These are phyloP conservation scores for Garcia nutans DNA, from an alignment of 345 rosid species.

Conservation along the genomic window DNA sequence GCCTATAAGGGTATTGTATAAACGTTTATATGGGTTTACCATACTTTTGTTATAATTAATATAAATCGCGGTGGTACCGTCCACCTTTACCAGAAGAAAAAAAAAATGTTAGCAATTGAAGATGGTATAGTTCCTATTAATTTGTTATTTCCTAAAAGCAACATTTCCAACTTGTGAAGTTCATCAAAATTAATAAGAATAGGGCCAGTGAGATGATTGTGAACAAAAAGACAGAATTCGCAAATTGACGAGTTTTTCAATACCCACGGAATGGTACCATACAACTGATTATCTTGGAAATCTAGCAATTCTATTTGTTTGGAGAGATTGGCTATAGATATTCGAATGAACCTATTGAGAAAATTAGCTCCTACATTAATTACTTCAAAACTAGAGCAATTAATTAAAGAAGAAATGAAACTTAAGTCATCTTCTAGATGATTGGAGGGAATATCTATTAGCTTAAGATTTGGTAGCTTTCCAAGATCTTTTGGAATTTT, in stretches of 20 bases:
- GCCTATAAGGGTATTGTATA: too few relatives aligned
- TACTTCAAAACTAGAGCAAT: not conserved
- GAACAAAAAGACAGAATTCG: not conserved
- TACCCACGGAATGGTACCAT: slow-evolving; percentile 19
- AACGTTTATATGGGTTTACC: too few relatives aligned
- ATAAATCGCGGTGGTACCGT: too few relatives aligned
- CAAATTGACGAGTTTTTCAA: slow-evolving; percentile 21
- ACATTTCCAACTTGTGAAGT: slow-evolving; percentile 4
- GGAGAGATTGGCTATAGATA: slow-evolving; percentile 22
- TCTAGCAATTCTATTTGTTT: too few relatives aligned
- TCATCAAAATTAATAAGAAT: slow-evolving; percentile 12
- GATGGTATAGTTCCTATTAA: slow-evolving; percentile 27
- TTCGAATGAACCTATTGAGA: not conserved
- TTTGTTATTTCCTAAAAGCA: not conserved
- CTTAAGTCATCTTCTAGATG: slow-evolving; percentile 1
- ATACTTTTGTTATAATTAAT: too few relatives aligned
- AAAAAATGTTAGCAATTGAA: slow-evolving; percentile 23
- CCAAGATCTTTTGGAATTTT: not conserved
- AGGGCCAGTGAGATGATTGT: slow-evolving; percentile 6
- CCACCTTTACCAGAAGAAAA: too few relatives aligned
- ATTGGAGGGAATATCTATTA: not conserved
- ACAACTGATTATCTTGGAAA: too few relatives aligned
- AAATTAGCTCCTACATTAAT: not conserved
- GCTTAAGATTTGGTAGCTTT: not conserved
- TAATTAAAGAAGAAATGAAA: slow-evolving; percentile 12